A percentile compares a stretch with the other conserved stretches of the same genome.
These are phyloP conservation scores for Schizonepeta tenuifolia DNA, from an alignment of 257 asterid genomes.

Conservation along the genomic window DNA sequence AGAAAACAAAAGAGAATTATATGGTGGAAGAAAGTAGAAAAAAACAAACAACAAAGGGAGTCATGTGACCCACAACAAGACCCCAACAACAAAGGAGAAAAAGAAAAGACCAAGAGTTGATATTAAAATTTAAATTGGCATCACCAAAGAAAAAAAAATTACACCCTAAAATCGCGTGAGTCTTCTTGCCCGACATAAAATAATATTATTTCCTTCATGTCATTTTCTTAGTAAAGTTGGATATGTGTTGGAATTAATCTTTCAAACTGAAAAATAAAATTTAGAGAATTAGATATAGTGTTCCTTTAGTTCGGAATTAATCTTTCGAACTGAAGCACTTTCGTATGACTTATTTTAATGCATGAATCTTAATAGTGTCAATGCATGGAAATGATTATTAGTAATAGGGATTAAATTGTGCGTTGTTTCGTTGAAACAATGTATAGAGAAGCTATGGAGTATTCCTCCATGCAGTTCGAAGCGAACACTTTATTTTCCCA, in stretches of 20 bases:
- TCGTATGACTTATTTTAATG: too few species aligned
- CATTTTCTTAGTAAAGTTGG: not conserved
- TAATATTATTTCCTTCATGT: not conserved
- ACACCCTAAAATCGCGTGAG: constrained; percentile 29
- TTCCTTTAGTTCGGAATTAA: too few species aligned
- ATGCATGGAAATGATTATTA: too few species aligned
- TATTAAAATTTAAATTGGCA: not conserved
- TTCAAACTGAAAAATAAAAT: not conserved
- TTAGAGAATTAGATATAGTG: too few species aligned
- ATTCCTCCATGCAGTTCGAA: too few species aligned
- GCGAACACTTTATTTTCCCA: too few species aligned
- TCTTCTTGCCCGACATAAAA: not conserved
- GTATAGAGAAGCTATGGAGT: too few species aligned
- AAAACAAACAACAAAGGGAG: constrained; percentile 48
- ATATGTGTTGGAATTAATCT: not conserved
- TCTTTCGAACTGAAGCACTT: too few species aligned
- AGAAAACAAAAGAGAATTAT: not conserved
- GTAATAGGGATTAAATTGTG: too few species aligned
- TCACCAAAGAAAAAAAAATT: not conserved
- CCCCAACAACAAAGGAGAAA: constrained; percentile 44
- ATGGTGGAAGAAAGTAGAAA: constrained; percentile 26
- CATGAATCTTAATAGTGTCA: too few species aligned
- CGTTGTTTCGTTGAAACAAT: too few species aligned
- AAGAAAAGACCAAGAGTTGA: constrained; percentile 35
- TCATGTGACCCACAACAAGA: constrained; percentile 47